phyloP scores from a whole-genome alignment of 768 basidiomycete species.

The Tulasnella sp. region DNA sequence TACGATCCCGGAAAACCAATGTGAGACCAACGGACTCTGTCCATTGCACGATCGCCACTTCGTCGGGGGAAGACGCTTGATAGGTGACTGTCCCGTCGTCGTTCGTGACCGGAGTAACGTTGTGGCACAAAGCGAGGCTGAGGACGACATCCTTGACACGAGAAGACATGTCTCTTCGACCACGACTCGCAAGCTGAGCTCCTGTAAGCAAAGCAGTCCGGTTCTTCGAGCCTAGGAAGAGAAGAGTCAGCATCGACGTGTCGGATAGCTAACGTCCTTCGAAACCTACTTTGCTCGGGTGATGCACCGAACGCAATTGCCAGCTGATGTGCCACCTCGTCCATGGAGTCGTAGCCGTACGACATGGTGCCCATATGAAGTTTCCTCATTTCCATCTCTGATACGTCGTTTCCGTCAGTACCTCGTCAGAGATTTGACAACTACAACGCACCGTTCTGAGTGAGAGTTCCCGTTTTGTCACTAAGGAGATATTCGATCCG shows the following conservation, averaged over 20 bases:
- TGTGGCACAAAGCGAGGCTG: constrained; percentile 91
- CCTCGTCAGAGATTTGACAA: background rate
- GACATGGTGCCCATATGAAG: constrained; percentile 98
- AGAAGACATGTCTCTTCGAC: constrained; percentile 89
- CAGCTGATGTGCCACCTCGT: constrained; percentile 92
- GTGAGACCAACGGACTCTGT: constrained; percentile 90
- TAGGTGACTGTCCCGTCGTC: constrained; percentile 94
- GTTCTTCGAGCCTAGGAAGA: constrained; percentile 14
- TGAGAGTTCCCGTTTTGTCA: constrained; percentile 96
- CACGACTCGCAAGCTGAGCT: constrained; percentile 70
- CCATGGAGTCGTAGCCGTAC: constrained; percentile 97
- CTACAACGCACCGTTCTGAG: constrained; percentile 73
- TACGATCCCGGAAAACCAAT: constrained; percentile 80
- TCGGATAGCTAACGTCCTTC: background rate
- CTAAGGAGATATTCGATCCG: constrained; percentile 91
- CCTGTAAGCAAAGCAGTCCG: constrained; percentile 60
- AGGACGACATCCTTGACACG: constrained; percentile 86
- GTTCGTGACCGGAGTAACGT: constrained; percentile 89
- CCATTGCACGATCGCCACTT: constrained; percentile 97
- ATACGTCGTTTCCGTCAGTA: background rate
- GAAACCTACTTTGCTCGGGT: constrained; percentile 39
- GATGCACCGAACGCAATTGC: constrained; percentile 67
- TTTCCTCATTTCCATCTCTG: constrained; percentile 99
- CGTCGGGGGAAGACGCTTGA: constrained; percentile 97
- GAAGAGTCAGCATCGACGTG: background rate